phyloP scores from a whole-genome alignment of 768 basidiomycete species.

The Phanerodontia chrysosporium region DNA sequence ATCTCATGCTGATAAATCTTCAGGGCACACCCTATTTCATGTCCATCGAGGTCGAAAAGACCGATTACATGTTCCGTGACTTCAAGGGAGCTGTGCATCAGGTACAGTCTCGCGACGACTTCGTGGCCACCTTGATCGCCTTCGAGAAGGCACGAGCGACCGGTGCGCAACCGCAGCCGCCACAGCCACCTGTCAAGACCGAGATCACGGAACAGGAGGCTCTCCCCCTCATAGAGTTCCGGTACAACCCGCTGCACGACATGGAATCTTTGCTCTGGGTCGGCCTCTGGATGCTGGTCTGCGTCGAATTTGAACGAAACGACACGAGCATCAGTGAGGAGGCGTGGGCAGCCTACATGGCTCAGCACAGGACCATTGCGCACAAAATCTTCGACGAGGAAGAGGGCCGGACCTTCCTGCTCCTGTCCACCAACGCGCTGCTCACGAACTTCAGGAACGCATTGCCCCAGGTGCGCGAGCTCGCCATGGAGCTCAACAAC shows the following conservation, averaged over 20 bases:
- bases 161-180: background rate
- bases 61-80: background rate
- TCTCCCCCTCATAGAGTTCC: no score
- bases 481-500: background rate
- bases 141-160: background rate
- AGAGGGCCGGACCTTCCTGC: no score
- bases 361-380: background rate
- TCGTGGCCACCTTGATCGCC: background rate
- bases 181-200: no score
- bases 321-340: background rate
- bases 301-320: background rate
- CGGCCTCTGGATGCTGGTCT: background rate
- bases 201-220: no score
- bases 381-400: background rate
- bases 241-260: background rate
- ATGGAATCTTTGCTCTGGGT: background rate
- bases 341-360: background rate
- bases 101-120: no score
- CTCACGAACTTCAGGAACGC: no score
- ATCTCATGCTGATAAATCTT: no score
- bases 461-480: background rate
- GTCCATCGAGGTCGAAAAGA: background rate
- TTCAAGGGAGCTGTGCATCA: background rate
- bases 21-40: slow-evolving; percentile 8
- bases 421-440: no score